phyloP scores from a whole-genome alignment of 75 land plant genomes.

The Cupressus sempervirens region DNA sequence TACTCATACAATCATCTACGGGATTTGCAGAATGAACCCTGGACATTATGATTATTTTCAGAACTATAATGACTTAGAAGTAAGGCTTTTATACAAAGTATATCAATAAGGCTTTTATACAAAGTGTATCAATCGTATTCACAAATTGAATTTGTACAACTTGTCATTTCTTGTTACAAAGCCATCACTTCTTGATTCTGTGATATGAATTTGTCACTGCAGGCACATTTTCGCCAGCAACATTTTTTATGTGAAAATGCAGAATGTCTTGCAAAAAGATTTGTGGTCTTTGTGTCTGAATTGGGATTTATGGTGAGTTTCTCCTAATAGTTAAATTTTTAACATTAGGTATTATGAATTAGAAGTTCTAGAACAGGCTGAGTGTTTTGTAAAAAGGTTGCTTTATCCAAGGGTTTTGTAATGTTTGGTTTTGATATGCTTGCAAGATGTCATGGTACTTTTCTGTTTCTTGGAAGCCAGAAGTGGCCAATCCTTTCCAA shows the following conservation, averaged over 20 bases:
- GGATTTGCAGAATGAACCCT: constrained; percentile 68
- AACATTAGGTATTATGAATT: background rate
- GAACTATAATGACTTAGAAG: constrained; percentile 95
- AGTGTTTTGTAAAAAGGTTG: background rate
- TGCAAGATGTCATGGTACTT: background rate
- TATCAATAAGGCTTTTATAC: constrained; percentile 1
- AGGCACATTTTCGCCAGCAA: constrained; percentile 69
- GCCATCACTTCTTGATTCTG: background rate
- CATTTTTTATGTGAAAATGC: constrained; percentile 87
- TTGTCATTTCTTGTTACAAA: background rate
- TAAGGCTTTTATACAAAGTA: constrained; percentile 6
- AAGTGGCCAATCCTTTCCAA: background rate
- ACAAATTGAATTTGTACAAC: background rate
- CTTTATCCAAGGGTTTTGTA: background rate
- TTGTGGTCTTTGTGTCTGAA: constrained; percentile 78
- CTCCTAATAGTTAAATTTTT: background rate
- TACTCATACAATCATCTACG: background rate
- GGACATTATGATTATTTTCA: constrained; percentile 89
- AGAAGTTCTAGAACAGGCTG: background rate
- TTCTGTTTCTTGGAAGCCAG: background rate
- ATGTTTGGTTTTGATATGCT: background rate
- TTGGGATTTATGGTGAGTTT: constrained; percentile 70
- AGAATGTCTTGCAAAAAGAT: constrained; percentile 84
- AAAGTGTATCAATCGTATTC: background rate
- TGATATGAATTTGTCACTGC: constrained; percentile 7